These are phyloP conservation scores for Capsicum rhomboideum DNA, from an alignment of 257 asterid genomes.

Conservation along the genomic window DNA sequence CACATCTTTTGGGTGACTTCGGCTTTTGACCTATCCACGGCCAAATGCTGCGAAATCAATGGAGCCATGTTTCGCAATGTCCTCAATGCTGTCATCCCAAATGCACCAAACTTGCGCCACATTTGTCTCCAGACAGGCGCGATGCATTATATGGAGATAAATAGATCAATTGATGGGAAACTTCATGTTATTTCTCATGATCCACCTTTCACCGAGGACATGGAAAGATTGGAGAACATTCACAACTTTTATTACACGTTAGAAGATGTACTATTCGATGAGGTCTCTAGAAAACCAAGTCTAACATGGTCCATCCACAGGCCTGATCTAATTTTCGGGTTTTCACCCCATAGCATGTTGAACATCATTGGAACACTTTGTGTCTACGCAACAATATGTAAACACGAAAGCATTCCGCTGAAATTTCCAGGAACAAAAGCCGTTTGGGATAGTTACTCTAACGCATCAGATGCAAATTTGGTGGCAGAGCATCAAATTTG, in stretches of 20 bases:
- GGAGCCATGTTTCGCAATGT: conserved; percentile 66
- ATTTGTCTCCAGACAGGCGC: conserved; percentile 71
- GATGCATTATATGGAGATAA: conserved; percentile 54
- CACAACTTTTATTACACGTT: conserved; percentile 51
- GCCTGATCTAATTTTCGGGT: conserved; percentile 68
- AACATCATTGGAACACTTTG: conserved; percentile 69
- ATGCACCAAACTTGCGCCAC: conserved; percentile 58
- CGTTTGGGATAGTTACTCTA: conserved; percentile 68
- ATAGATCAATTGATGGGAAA: conserved; percentile 39
- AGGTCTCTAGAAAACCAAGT: conserved; percentile 53
- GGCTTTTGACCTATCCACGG: conserved; percentile 44
- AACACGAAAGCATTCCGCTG: conserved; percentile 50
- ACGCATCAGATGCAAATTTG: conserved; percentile 83
- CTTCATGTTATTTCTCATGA: conserved; percentile 26
- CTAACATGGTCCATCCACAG: conserved; percentile 85
- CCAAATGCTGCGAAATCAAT: conserved; percentile 57
- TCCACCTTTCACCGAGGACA: conserved; percentile 65
- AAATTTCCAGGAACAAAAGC: conserved; percentile 67
- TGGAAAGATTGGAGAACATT: conserved; percentile 44
- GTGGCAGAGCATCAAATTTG: conserved; percentile 92
- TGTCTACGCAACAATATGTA: conserved; percentile 77
- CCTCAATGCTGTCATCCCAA: conserved; percentile 48
- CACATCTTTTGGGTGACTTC: conserved; percentile 77
- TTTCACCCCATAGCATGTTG: conserved; percentile 73
- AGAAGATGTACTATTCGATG: conserved; percentile 67